Evolutionary conservation across 352 stramenopile genomes (phyloP).

Genomic region (Phytopythium helicoides): DNA sequence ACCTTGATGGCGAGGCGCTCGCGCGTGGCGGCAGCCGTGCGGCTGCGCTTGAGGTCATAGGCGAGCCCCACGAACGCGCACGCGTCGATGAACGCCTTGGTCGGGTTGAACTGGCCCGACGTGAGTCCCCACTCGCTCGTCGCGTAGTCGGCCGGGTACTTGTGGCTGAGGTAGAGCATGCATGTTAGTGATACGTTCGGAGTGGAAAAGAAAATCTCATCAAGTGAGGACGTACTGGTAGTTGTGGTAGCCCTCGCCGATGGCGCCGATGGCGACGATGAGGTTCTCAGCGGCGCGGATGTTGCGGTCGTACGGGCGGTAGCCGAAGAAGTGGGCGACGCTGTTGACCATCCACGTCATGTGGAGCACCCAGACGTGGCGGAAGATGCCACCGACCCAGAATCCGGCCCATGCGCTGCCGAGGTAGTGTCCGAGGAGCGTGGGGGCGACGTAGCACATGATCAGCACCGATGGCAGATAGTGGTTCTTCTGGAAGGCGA

Average conservation of each 20-base stretch:
- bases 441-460: constrained; percentile 97
- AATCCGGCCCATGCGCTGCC: constrained; percentile 94
- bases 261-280: constrained; percentile 93
- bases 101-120: constrained; percentile 96
- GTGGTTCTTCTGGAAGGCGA: constrained; percentile 96
- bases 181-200: not conserved
- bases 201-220: not conserved
- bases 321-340: constrained; percentile 97
- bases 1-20: constrained; percentile 69
- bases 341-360: constrained; percentile 99
- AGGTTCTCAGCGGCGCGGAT: constrained; percentile 96
- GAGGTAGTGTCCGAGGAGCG: constrained; percentile 87
- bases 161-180: constrained; percentile 90
- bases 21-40: constrained; percentile 65
- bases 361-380: constrained; percentile 96
- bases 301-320: constrained; percentile 97
- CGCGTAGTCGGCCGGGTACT: constrained; percentile 99
- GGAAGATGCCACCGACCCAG: constrained; percentile 94
- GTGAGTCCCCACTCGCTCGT: constrained; percentile 96
- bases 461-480: constrained; percentile 89
- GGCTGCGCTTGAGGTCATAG: constrained; percentile 94
- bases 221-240: constrained; percentile 88
- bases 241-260: constrained; percentile 99
- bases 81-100: constrained; percentile 97
- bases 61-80: constrained; percentile 92